Evolutionary conservation across 177 flowering plant species (phyloP), one percentile per base, ranked within the genome.

Genomic region (Vitis hybrid): DNA sequence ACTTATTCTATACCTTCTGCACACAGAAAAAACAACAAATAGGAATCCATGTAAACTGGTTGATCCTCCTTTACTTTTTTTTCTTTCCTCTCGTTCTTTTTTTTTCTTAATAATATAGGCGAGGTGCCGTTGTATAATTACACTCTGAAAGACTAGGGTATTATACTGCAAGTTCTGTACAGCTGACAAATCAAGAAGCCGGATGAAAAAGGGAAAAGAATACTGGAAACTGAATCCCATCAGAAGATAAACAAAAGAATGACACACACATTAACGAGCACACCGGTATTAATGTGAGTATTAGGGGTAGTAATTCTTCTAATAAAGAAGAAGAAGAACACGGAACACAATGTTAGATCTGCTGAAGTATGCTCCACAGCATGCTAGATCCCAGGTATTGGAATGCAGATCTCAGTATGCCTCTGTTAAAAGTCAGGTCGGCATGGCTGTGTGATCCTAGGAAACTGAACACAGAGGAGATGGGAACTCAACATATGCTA

Each of bases 71-170:
- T 70, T 27, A 19, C 56, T 69, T 60, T 51, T 50, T 64, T 64
- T 16, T 16, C n/a, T n/a, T n/a, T n/a, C n/a, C n/a, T n/a, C n/a
- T n/a, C n/a, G n/a, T n/a, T n/a, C n/a, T n/a, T n/a, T n/a, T n/a
- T n/a, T n/a, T 70, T 55, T 65, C 32, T 68, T 52, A 50, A 74
- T 66, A 71, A 50, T 57, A 60, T 63, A 66, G 89, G 85, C 87
- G 85, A 82, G 81, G 12, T 81, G 85, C 88, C 85, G 62, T 61
- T 81, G 81, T 83, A 70, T 87, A 82, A 63, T 80, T 85, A 90
- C 90, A 89, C 86, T 79, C 87, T 73, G 68, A 73, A 70, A 76
- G 49, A 56, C 72, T 69, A 75, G 49, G 65, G 71, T 68, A 62
- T 74, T 77, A 69, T 63, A 68, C 62, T 68, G 75, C 71, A 73